Evolutionary conservation across 1,284 basidiomycete species (phyloP).

Genomic region (Ceratorhiza oryzae-sativae): DNA sequence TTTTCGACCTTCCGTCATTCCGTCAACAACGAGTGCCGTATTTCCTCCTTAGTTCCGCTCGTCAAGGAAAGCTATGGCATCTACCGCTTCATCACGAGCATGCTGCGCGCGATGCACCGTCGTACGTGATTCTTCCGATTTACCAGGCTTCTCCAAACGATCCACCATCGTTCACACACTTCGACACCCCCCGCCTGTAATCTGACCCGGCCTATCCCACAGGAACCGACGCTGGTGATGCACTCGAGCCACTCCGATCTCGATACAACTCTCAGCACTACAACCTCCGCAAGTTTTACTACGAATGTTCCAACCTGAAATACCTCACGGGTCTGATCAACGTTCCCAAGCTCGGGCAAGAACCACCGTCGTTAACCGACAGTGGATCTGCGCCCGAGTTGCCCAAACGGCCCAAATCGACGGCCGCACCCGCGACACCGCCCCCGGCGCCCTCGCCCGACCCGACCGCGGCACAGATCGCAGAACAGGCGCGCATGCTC

Average conservation of each 20-base stretch:
- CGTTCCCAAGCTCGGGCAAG: constrained; percentile 94
- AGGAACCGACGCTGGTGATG: constrained; percentile 90
- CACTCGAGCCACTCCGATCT: constrained; percentile 82
- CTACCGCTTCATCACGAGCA: constrained; percentile 96
- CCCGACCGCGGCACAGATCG: constrained; percentile 79
- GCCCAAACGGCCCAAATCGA: constrained; percentile 78
- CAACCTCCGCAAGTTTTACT: constrained; percentile 93
- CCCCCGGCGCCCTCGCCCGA: constrained; percentile 70
- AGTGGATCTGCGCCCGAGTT: constrained; percentile 84
- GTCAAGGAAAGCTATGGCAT: constrained; percentile 99
- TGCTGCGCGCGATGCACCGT: constrained; percentile 94
- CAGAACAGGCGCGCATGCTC: constrained; percentile 93
- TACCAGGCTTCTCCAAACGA: constrained; percentile 16
- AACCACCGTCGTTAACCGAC: constrained; percentile 92
- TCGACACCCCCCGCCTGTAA: neutral
- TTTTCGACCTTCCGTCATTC: constrained; percentile 92
- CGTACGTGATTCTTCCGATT: constrained; percentile 59
- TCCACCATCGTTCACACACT: constrained; percentile 15
- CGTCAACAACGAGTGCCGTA: constrained; percentile 93
- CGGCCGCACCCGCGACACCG: constrained; percentile 58
- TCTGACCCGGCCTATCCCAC: constrained; percentile 20
- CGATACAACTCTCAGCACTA: constrained; percentile 90
- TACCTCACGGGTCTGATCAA: constrained; percentile 95
- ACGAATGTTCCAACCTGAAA: constrained; percentile 96
- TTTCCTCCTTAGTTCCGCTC: constrained; percentile 89